These are phyloP conservation scores for Hygrophoropsis aurantiaca DNA, from an alignment of 768 basidiomycete genomes.

Conservation along the genomic window DNA sequence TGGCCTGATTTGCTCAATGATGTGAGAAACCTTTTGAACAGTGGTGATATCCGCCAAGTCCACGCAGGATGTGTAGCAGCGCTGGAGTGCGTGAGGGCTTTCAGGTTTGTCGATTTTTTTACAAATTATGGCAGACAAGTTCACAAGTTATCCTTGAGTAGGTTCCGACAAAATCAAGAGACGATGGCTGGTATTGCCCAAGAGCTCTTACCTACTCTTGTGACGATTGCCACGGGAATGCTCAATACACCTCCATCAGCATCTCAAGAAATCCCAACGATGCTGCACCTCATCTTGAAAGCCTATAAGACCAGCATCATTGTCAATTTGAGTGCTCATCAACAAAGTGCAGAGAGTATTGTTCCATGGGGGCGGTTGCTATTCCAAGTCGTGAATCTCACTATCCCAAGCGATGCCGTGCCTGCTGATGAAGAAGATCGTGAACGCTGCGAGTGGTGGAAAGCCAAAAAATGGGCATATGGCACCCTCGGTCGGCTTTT, in stretches of 20 bases:
- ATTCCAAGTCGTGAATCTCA: conserved; percentile 75
- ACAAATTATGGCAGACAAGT: not conserved
- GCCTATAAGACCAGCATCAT: conserved; percentile 82
- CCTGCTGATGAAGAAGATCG: conserved; percentile 74
- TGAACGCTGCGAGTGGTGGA: conserved; percentile 86
- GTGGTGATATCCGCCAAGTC: conserved; percentile 67
- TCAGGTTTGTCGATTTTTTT: conserved; percentile 21
- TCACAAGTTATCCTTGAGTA: conserved; percentile 42
- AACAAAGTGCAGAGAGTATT: conserved; percentile 71
- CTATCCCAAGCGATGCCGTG: conserved; percentile 62
- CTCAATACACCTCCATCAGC: conserved; percentile 59
- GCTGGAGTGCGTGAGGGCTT: conserved; percentile 74
- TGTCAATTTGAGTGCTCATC: conserved; percentile 69
- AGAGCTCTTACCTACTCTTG: conserved; percentile 72
- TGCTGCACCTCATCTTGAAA: conserved; percentile 86
- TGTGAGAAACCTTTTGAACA: conserved; percentile 61
- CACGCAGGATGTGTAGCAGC: conserved; percentile 79
- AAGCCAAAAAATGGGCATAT: conserved; percentile 92
- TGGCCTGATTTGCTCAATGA: conserved; percentile 75
- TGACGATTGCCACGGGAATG: conserved; percentile 71
- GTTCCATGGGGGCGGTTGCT: conserved; percentile 87
- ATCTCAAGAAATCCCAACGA: conserved; percentile 75
- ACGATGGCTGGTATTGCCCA: conserved; percentile 57
- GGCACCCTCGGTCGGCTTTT: conserved; percentile 77
- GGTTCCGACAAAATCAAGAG: conserved; percentile 69